Evolutionary conservation across 2,329 filamentous ascomycete species (phyloP).

Genomic region (Albophoma yamanashiensis): DNA sequence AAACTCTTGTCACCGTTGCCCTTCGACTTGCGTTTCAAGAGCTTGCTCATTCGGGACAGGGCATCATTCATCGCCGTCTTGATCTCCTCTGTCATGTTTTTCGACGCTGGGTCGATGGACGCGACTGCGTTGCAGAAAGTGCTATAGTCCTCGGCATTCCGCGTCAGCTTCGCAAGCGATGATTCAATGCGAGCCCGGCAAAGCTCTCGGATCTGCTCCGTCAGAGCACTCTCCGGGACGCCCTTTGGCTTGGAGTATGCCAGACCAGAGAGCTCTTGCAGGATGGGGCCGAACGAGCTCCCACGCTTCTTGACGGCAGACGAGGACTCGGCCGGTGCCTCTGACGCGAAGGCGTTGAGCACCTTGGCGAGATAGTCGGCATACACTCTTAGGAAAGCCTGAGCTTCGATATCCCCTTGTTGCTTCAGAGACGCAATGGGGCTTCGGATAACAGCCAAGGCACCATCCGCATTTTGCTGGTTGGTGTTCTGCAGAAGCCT

Average conservation of each 20-base stretch:
- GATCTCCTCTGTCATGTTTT: conserved; percentile 45
- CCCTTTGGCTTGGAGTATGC: conserved; percentile 40
- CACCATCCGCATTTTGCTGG: conserved; percentile 40
- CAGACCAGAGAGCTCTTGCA: conserved; percentile 43
- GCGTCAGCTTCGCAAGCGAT: conserved; percentile 46
- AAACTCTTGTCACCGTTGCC: conserved; percentile 24
- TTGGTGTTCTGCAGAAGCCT: conserved; percentile 54
- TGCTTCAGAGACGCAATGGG: conserved; percentile 23
- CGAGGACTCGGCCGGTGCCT: conserved; percentile 11
- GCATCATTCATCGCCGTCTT: conserved; percentile 41
- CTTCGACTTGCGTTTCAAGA: conserved; percentile 31
- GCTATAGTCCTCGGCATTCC: conserved; percentile 39
- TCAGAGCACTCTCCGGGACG: conserved; percentile 31
- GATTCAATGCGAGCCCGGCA: conserved; percentile 47
- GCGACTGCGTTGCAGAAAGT: conserved; percentile 43
- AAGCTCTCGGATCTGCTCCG: conserved; percentile 40
- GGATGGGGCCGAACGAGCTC: conserved; percentile 23
- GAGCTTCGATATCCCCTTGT: conserved; percentile 15
- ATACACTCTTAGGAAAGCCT: conserved; percentile 33
- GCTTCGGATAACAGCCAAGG: conserved; percentile 36
- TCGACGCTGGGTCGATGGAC: conserved; percentile 39
- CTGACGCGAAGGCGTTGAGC: conserved; percentile 25
- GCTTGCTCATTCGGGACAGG: conserved; percentile 39
- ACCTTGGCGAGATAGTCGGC: conserved; percentile 44
- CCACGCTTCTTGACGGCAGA: conserved; percentile 16